A percentile compares a stretch with the other conserved stretches of the same genome.
Conservation (phyloP, 2,329 filamentous ascomycete genomes). For the Fusarium sulawesiense region DNA sequence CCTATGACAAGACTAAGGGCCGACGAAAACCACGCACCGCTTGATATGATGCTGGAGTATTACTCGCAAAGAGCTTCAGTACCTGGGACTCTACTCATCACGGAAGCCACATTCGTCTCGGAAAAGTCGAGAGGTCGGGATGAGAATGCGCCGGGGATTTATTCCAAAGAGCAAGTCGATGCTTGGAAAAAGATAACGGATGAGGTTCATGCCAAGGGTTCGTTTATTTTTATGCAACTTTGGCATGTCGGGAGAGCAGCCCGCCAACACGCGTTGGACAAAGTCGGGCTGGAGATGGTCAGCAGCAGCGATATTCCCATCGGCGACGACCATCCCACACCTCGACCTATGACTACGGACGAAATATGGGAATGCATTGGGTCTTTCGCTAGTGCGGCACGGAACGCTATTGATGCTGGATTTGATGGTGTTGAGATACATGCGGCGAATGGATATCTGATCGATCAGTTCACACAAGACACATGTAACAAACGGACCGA, state of each 20-base stretch:
- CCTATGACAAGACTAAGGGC: conserved; percentile 22
- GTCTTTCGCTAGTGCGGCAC: conserved; percentile 13
- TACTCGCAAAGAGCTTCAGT: conserved; percentile 27
- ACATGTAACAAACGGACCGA: conserved; percentile 62
- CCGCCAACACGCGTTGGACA: not conserved
- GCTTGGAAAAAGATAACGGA: conserved; percentile 7
- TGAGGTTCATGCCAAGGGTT: conserved; percentile 15
- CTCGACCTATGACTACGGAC: not conserved
- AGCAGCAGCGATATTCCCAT: conserved; percentile 23
- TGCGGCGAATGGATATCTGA: conserved; percentile 26
- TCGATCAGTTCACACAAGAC: conserved; percentile 21
- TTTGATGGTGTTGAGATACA: conserved; percentile 25
- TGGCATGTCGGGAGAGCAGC: conserved; percentile 26
- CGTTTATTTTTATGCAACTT: conserved; percentile 23
- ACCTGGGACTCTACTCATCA: conserved; percentile 26
- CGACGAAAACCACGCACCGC: conserved; percentile 7
- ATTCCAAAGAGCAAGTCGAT: conserved; percentile 1
- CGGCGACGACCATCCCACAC: not conserved
- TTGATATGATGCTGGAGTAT: conserved; percentile 22
- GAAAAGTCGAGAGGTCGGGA: conserved; percentile 5
- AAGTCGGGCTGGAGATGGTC: conserved; percentile 17
- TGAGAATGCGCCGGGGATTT: conserved; percentile 16
- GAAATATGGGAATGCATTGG: conserved; percentile 11
- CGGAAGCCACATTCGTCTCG: conserved; percentile 17
- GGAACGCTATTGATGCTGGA: conserved; percentile 2